Percentiles rank a stretch among this genome's conserved stretches.
phyloP scores from a whole-genome alignment of 1,139 yeast species.

The Diutina siamensis region DNA sequence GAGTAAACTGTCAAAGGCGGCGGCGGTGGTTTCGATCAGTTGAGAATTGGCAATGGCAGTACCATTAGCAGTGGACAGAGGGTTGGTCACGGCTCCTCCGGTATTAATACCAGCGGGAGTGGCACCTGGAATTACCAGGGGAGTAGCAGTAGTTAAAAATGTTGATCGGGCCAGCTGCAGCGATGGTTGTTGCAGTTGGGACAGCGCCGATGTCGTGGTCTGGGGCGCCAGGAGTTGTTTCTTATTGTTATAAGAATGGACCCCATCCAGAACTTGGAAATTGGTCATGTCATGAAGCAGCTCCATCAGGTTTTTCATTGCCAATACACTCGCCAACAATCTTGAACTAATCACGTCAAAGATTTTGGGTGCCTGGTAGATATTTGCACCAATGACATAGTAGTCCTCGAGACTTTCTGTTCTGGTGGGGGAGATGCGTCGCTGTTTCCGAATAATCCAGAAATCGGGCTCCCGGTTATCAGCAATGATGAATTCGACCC shows the following conservation, averaged over 20 bases:
- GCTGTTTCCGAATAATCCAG: conserved; percentile 83
- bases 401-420: conserved; percentile 55
- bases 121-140: not conserved
- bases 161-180: not conserved
- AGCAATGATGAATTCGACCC: conserved; percentile 72
- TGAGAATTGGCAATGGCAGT: not conserved
- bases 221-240: not conserved
- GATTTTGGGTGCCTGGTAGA: conserved; percentile 74
- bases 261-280: conserved; percentile 27
- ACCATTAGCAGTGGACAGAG: conserved; percentile 1
- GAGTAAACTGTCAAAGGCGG: conserved; percentile 23
- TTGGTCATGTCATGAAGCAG: conserved; percentile 24
- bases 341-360: conserved; percentile 30
- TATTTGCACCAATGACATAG: conserved; percentile 83
- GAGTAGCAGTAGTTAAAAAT: not conserved
- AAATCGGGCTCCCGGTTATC: conserved; percentile 77
- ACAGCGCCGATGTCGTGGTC: not conserved
- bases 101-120: conserved; percentile 1
- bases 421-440: conserved; percentile 41
- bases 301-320: conserved; percentile 26
- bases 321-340: conserved; percentile 24
- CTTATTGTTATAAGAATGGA: conserved; percentile 17
- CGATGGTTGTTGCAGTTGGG: not conserved
- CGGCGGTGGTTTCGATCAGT: conserved; percentile 16
- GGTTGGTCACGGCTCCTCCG: not conserved